Percentiles rank a stretch among this genome's conserved stretches.
Evolutionary conservation across 371 early-diverging fungal species (phyloP).

Genomic region (Fennellomyces sp.): DNA sequence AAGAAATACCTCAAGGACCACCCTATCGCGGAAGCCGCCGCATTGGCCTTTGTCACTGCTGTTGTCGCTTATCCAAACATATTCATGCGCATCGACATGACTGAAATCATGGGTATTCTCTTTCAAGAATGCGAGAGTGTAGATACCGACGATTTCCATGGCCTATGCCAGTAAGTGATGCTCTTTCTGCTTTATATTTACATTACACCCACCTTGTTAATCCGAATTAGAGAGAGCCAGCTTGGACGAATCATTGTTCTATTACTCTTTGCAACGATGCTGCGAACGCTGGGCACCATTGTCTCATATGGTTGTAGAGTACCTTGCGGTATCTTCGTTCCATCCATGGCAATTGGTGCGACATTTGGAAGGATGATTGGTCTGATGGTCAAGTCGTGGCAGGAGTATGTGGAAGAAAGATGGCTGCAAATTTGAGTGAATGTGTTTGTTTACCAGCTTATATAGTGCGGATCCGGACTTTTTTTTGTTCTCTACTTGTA

Average conservation of each 20-base stretch:
- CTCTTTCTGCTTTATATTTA: background rate
- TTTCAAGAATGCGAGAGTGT: slow-evolving; percentile 83
- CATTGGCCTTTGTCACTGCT: slow-evolving; percentile 76
- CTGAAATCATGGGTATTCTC: slow-evolving; percentile 80
- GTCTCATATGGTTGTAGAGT: slow-evolving; percentile 81
- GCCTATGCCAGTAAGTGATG: slow-evolving; percentile 67
- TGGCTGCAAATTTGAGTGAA: background rate
- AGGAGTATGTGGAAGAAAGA: slow-evolving; percentile 26
- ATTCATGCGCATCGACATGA: slow-evolving; percentile 84
- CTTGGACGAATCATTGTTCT: slow-evolving; percentile 52
- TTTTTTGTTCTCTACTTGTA: slow-evolving; percentile 75
- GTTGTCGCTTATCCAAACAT: slow-evolving; percentile 78
- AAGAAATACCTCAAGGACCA: slow-evolving; percentile 63
- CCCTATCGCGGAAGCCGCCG: slow-evolving; percentile 77
- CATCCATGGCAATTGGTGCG: slow-evolving; percentile 96
- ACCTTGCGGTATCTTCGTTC: slow-evolving; percentile 95
- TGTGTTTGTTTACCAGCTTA: background rate
- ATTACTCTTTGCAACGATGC: slow-evolving; percentile 65
- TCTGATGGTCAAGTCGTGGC: slow-evolving; percentile 71
- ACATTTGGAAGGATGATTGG: slow-evolving; percentile 92
- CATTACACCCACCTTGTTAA: background rate
- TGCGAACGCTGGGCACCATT: slow-evolving; percentile 70
- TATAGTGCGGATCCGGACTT: slow-evolving; percentile 66
- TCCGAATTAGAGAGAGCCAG: slow-evolving; percentile 21
- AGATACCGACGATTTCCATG: slow-evolving; percentile 60